A percentile compares a stretch with the other conserved stretches of the same genome.
Conservation (phyloP, 768 basidiomycete species). For the Udeniomyces megalosporus region DNA sequence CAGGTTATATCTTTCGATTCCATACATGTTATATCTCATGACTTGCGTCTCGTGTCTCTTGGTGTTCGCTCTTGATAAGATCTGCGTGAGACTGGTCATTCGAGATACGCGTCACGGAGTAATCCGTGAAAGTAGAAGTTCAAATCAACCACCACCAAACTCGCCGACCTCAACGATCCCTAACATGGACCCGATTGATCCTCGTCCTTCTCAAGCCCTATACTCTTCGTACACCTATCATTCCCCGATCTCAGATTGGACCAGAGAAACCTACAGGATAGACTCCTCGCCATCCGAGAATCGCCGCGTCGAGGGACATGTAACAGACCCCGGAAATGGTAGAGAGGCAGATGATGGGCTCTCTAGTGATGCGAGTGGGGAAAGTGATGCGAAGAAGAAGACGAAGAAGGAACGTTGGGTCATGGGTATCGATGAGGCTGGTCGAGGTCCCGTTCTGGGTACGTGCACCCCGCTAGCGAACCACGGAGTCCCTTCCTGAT, state of each 20-base stretch:
- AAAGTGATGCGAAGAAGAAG: conserved; percentile 8
- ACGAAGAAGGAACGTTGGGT: conserved; percentile 47
- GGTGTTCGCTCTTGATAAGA: too few species aligned
- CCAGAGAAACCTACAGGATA: background rate
- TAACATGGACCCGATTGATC: conserved; percentile 11
- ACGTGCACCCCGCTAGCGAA: conserved; percentile 9
- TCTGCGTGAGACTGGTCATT: too few species aligned
- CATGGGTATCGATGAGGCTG: conserved; percentile 97
- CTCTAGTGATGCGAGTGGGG: background rate
- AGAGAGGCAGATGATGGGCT: background rate
- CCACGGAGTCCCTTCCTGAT: too few species aligned
- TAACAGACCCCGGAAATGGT: conserved; percentile 22
- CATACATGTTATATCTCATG: too few species aligned
- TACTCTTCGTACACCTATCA: conserved; percentile 23
- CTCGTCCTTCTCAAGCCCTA: conserved; percentile 13
- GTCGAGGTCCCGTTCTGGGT: conserved; percentile 86
- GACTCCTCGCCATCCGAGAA: conserved; percentile 19
- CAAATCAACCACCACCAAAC: too few species aligned
- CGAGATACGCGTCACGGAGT: too few species aligned
- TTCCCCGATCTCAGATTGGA: conserved; percentile 13
- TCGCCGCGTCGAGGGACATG: too few species aligned
- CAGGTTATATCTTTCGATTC: too few species aligned
- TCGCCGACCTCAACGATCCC: too few species aligned
- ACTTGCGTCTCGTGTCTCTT: too few species aligned
- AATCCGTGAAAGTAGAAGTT: too few species aligned